phyloP scores from a whole-genome alignment of 176 grass and related monocot species.

The Paspalum vaginatum region DNA sequence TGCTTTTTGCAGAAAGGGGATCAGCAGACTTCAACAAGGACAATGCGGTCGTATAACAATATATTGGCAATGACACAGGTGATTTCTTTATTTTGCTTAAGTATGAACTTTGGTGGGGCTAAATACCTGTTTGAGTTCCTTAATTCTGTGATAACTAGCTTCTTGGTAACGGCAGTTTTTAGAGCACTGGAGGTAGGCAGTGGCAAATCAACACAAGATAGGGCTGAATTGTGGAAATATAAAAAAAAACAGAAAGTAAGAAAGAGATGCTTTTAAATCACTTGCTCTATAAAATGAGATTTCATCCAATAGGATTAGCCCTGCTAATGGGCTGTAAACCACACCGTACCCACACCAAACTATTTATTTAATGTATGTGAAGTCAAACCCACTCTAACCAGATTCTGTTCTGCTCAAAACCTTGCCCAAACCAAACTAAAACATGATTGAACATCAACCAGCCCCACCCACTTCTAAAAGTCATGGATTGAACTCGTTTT shows the following conservation, averaged over 20 bases:
- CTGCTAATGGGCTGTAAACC: no score
- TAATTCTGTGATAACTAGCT: background rate
- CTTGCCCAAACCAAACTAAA: no score
- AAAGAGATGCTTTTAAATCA: background rate
- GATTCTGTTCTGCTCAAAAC: no score
- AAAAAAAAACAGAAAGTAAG: background rate
- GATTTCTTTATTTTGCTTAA: slow-evolving; percentile 18
- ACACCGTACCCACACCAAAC: no score
- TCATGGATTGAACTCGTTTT: no score
- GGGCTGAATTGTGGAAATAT: background rate
- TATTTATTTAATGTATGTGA: no score
- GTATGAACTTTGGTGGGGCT: slow-evolving; percentile 14
- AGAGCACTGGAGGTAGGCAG: background rate
- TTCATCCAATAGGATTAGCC: slow-evolving; percentile 14
- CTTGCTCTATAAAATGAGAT: background rate
- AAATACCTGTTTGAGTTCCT: background rate
- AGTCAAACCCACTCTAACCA: no score
- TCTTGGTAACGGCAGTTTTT: background rate
- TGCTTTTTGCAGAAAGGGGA: slow-evolving; percentile 68
- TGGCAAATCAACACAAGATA: background rate
- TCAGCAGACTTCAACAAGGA: slow-evolving; percentile 75
- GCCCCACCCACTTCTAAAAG: no score
- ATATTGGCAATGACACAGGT: slow-evolving; percentile 95
- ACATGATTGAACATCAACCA: no score
- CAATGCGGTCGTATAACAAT: slow-evolving; percentile 84